These are phyloP conservation scores for Linnemannia zychae DNA, from an alignment of 192 early-diverging fungal genomes.

Conservation along the genomic window DNA sequence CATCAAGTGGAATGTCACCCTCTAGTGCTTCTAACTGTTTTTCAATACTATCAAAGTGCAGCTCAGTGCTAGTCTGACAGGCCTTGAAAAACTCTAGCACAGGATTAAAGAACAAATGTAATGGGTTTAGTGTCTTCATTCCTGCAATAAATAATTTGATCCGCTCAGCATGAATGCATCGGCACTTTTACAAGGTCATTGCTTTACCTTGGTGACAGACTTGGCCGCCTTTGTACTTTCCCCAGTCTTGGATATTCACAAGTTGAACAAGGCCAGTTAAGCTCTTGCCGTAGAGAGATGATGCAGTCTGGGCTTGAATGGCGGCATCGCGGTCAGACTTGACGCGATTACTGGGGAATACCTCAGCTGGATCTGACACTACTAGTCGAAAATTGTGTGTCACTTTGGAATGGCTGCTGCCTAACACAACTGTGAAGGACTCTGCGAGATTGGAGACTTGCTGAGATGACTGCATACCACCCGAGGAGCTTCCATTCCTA, in stretches of 20 bases:
- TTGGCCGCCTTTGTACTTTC: conserved; percentile 65
- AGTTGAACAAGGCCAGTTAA: conserved; percentile 71
- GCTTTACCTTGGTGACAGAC: conserved; percentile 67
- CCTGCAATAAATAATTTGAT: background rate
- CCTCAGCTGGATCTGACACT: conserved; percentile 59
- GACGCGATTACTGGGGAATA: conserved; percentile 41
- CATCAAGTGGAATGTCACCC: conserved; percentile 60
- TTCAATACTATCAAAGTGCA: conserved; percentile 81
- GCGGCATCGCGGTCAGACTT: conserved; percentile 68
- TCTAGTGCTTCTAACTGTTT: conserved; percentile 71
- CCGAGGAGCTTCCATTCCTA: background rate
- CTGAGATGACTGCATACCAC: background rate
- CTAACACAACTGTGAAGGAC: conserved; percentile 78
- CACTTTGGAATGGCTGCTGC: conserved; percentile 78
- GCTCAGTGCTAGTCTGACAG: conserved; percentile 77
- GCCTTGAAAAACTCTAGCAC: conserved; percentile 71
- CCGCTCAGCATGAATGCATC: background rate
- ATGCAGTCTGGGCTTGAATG: conserved; percentile 75
- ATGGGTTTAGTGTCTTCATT: background rate
- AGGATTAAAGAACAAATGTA: background rate
- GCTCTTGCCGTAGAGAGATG: conserved; percentile 72
- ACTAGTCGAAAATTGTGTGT: conserved; percentile 78
- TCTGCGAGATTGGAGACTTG: conserved; percentile 69
- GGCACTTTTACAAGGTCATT: background rate
- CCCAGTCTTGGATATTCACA: conserved; percentile 63